Evolutionary conservation across 768 basidiomycete genomes (phyloP).

Genomic region (Tephrocybe rancida): DNA sequence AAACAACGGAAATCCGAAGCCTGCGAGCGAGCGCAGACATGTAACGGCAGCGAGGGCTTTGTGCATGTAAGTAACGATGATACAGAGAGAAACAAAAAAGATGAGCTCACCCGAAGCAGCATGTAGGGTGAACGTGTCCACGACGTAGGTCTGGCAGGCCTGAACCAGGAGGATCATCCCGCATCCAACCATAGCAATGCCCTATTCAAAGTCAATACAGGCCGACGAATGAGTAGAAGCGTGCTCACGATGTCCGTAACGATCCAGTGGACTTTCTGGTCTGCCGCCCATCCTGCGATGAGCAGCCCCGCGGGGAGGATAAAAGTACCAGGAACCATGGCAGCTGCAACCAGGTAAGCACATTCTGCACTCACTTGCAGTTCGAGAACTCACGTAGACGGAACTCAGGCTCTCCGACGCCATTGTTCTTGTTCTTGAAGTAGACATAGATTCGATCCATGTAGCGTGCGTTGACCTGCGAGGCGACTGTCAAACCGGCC

Average conservation of each 20-base stretch:
- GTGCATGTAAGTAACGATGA: neutral
- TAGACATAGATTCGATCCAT: constrained; percentile 59
- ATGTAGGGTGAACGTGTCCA: constrained; percentile 67
- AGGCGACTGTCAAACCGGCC: constrained; percentile 53
- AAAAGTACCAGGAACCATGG: constrained; percentile 60
- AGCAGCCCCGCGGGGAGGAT: constrained; percentile 69
- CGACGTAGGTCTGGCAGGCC: constrained; percentile 64
- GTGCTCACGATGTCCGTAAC: constrained; percentile 63
- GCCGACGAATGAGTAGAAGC: neutral
- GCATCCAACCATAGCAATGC: constrained; percentile 55
- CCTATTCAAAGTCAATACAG: constrained; percentile 35
- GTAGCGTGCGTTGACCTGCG: constrained; percentile 54
- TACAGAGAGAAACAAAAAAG: neutral
- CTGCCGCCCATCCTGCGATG: constrained; percentile 70
- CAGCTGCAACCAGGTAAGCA: constrained; percentile 35
- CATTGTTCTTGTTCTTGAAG: constrained; percentile 49
- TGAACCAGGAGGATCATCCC: constrained; percentile 65
- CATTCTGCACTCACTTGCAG: neutral
- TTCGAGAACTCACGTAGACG: constrained; percentile 42
- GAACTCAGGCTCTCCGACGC: constrained; percentile 52
- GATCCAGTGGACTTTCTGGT: constrained; percentile 66
- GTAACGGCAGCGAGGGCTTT: constrained; percentile 66
- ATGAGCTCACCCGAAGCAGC: constrained; percentile 62
- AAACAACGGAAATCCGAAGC: constrained; percentile 81
- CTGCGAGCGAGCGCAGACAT: constrained; percentile 63